Evolutionary conservation across 2,329 filamentous ascomycete species (phyloP), one percentile per base, ranked within the genome.

Genomic region (Fusarium fracticaudum): DNA sequence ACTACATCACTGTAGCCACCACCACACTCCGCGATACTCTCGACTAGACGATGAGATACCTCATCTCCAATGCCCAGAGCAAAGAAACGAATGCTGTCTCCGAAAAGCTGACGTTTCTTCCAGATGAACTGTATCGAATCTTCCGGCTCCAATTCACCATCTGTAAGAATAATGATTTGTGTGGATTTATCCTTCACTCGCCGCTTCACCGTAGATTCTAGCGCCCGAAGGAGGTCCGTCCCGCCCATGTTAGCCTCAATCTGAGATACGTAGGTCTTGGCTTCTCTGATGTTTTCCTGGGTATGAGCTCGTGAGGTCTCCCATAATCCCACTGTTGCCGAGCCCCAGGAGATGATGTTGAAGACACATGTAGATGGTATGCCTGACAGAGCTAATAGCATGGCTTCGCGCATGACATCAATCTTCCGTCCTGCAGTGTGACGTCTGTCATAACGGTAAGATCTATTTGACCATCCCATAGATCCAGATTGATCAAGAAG

Each of bases 221-320:
- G 2, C 0, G 59, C 59, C 0, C 48, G 24, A 13, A 62, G 59
- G 0, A 62, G 38, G 1, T 62, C 38, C 0, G 59, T 62, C 0
- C 59, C 59, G 0, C 48, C 48, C 48, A 62, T 43, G 15, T 55
- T 3, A 3, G 59, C 59, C 4, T 24, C 9, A 0, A 62, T 37
- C 2, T 55, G n/a, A 3, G 48, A 62, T 1, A 62, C 13, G 3
- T 38, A 62, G 0, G 0, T 3, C 6, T 62, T 62, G 0, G 59
- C 48, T 11, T 55, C 31, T 4, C 12, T n/a, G 3, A 62, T 35
- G 1, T 44, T 55, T 0, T 29, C 31, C 2, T 4, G 1, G 0
- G 59, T n/a, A 7, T 35, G 47, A 20, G 29, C 7, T 1, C 26
- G 40, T 0, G 59, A 61, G 1, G 2, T 14, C 3, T 13, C 59